Evolutionary conservation across 306 rosid species (phyloP), one percentile per base, ranked within the genome.

Genomic region (Inga leiocalycina): DNA sequence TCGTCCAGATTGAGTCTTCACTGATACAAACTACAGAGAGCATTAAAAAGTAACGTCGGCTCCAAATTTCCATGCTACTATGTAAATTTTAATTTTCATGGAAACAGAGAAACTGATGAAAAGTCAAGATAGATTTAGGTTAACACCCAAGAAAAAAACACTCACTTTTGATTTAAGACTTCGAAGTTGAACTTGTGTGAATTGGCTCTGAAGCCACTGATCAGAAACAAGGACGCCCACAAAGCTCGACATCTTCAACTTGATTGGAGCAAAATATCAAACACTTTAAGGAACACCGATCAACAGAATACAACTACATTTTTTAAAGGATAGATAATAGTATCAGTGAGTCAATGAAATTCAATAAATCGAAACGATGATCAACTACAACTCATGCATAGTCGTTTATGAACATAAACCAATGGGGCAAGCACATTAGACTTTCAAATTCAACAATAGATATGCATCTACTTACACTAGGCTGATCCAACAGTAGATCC

Each of bases 141-240:
- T 17, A 70, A 41, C 27, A 3, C 10, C 8, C 20, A 54, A 19
- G 9, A 32, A 13, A 44, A 51, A 69, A 73, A 41, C 1, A 80
- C 92, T 69, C 77, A 94, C 99, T 81, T 87, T 96, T 68, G 98
- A 89, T 89, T 96, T 96, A 82, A 96, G 97, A 76, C 94, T 89
- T 39, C 99, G 92, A 74, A 96, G 98, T 87, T 93, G 98, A 80
- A 96, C 99, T 94, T 96, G 99, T 67, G 99, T 96, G 93, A 96
- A 96, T 86, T 94, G 98, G 89, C 94, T 90, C 86, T 96, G 99
- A 70, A 96, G 97, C 97, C 88, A 84, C 82, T 91, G 86, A 89
- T 96, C 99, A 84, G 97, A 91, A 88, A 96, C 97, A 79, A 96
- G 59, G 72, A 96, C 99, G 37, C 99, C 99, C 82, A 88, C 97